A percentile compares a stretch with the other conserved stretches of the same genome.
These are phyloP conservation scores for Elasticomyces elasticus DNA, from an alignment of 495 filamentous ascomycete species.

Conservation along the genomic window DNA sequence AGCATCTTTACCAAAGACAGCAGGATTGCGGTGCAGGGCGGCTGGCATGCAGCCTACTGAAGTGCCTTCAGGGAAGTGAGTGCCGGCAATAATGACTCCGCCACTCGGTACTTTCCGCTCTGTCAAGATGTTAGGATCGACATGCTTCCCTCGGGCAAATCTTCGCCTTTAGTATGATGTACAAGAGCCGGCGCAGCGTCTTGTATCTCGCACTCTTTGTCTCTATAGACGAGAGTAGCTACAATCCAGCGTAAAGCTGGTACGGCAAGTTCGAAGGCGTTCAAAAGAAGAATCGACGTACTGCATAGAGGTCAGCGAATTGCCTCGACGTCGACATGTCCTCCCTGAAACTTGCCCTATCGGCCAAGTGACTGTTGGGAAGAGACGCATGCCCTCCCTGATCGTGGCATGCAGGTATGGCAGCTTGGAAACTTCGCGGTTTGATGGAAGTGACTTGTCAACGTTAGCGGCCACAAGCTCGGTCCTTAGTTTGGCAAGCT, in stretches of 20 bases:
- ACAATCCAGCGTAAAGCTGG: no score
- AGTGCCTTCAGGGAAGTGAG: conserved; percentile 5
- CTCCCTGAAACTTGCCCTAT: no score
- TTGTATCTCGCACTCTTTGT: no score
- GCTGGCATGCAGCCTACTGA: not conserved
- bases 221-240: no score
- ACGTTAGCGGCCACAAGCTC: conserved; percentile 34
- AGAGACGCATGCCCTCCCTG: conserved; percentile 7
- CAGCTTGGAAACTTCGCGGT: conserved; percentile 3
- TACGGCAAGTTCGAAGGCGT: no score
- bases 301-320: no score
- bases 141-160: no score
- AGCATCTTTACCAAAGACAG: conserved; percentile 10
- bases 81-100: conserved; percentile 7
- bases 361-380: conserved; percentile 4
- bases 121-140: no score
- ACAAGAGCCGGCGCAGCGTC: no score
- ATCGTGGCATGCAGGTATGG: conserved; percentile 8
- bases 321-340: no score
- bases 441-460: conserved; percentile 36
- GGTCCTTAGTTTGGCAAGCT: conserved; percentile 35
- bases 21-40: conserved; percentile 1
- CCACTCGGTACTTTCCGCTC: conserved; percentile 2
- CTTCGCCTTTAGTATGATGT: no score
- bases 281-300: no score